Percentiles rank a stretch among this genome's conserved stretches.
Conservation (phyloP, 2,329 filamentous ascomycete species). For the Didymella sp. region DNA sequence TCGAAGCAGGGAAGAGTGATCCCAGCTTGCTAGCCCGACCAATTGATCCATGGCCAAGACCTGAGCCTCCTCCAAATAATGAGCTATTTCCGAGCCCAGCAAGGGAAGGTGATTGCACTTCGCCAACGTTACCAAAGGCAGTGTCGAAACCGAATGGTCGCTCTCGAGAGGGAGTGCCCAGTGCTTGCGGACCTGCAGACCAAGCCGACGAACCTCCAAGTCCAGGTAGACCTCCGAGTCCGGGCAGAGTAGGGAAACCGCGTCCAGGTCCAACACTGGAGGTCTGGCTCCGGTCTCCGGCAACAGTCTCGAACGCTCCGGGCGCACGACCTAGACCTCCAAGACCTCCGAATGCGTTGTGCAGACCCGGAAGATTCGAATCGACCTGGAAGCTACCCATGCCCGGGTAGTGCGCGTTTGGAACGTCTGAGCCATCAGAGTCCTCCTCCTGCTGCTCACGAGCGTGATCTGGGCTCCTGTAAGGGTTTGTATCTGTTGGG, state of each 20-base stretch:
- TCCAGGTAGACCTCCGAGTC: slow-evolving; percentile 63
- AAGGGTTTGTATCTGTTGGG: slow-evolving; percentile 95
- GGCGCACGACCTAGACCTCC: slow-evolving; percentile 57
- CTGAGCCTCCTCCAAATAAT: slow-evolving; percentile 66
- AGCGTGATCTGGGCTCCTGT: slow-evolving; percentile 85
- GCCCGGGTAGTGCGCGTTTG: slow-evolving; percentile 59
- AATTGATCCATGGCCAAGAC: slow-evolving; percentile 66
- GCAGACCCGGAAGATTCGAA: slow-evolving; percentile 51
- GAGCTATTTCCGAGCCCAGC: slow-evolving; percentile 68
- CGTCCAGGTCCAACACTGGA: slow-evolving; percentile 82
- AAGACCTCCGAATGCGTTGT: slow-evolving; percentile 63
- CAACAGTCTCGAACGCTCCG: slow-evolving; percentile 62
- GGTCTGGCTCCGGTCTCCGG: slow-evolving; percentile 89
- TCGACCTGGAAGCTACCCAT: slow-evolving; percentile 62
- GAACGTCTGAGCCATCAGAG: slow-evolving; percentile 61
- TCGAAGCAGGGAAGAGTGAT: slow-evolving; percentile 83
- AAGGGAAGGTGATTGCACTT: slow-evolving; percentile 77
- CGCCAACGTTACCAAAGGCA: slow-evolving; percentile 77
- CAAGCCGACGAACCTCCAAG: slow-evolving; percentile 68
- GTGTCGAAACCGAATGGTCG: slow-evolving; percentile 59
- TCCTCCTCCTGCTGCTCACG: slow-evolving; percentile 70
- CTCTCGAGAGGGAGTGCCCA: slow-evolving; percentile 75
- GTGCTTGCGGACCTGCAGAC: slow-evolving; percentile 71
- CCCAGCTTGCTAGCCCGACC: slow-evolving; percentile 82
- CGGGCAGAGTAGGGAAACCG: slow-evolving; percentile 69